These are phyloP conservation scores for Serendipita sp. DNA, from an alignment of 768 basidiomycete species.

Conservation along the genomic window DNA sequence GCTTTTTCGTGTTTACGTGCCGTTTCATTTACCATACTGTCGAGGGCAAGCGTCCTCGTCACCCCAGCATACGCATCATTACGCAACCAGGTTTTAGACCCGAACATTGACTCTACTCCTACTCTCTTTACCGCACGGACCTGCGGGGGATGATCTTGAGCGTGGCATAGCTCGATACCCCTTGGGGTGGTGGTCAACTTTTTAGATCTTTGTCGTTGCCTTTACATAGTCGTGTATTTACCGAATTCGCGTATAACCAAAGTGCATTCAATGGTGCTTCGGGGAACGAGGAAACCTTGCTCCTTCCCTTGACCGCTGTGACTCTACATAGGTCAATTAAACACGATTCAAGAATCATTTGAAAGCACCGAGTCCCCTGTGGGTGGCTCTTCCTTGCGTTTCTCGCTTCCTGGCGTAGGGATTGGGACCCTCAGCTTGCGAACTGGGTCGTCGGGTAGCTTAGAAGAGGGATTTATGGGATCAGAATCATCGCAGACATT, in stretches of 20 bases:
- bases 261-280: background rate
- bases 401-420: background rate
- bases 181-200: background rate
- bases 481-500: background rate
- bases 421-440: background rate
- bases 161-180: constrained; percentile 26
- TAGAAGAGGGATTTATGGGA: background rate
- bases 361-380: background rate
- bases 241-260: background rate
- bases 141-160: constrained; percentile 47
- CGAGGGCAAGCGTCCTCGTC: no score
- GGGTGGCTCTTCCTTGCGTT: background rate
- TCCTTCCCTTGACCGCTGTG: background rate
- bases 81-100: no score
- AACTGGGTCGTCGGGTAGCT: background rate
- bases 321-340: background rate
- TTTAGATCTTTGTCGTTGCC: background rate
- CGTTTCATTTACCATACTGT: no score
- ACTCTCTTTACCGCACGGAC: constrained; percentile 30
- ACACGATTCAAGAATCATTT: constrained; percentile 1
- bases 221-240: constrained; percentile 4
- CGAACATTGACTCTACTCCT: constrained; percentile 7
- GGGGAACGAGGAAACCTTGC: background rate
- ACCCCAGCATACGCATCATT: no score
- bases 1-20: no score